Evolutionary conservation across 1,284 basidiomycete species (phyloP), one percentile per base, ranked within the genome.

Genomic region (Moniliella sp.): DNA sequence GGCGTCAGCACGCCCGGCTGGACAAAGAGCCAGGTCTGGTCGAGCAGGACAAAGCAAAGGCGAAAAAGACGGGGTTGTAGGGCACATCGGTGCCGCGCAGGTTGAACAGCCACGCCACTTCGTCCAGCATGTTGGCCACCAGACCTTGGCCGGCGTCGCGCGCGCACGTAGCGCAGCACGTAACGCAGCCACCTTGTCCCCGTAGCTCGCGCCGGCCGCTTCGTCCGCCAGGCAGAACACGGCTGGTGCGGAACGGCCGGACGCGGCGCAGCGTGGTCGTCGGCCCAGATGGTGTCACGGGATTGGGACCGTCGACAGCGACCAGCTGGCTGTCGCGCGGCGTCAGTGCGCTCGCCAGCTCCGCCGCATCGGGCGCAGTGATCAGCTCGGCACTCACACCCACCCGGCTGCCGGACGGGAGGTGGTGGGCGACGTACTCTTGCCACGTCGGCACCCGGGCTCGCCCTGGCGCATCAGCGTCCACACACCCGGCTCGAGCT

Each of bases 21-120:
- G 34, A 83, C 65, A 59, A 88, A 94, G 1, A 94, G 65, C 3
- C 71, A 65, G 0, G 73, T 72, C 15, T 36, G 32, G 29, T 76
- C 67, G 9, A 64, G 61, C 1, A 77, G 77, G 17, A 94, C 66
- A 21, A 88, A 2, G 81, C 78, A 57, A 86, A 93, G 0, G 79
- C 74, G 54, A 93, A 91, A 66, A 97, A 94, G 14, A 97, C 86
- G 33, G 74, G 54, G 55, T 91, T 94, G 64, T 72, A 94, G 23
- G 76, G 75, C 40, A 94, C n/a, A n/a, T 94, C 86, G 1, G 74
- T 72, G 1, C 86, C 84, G 39, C 88, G 74, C 27, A 97, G 66
- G 62, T 94, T 94, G 65, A 93, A 82, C 17, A 91, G 59, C 88
- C 88, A 62, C 25, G 60, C 46, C 2, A 42, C 37, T 34, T 58